Conservation (phyloP, 768 basidiomycete species). For the Austroboletus festivus region DNA sequence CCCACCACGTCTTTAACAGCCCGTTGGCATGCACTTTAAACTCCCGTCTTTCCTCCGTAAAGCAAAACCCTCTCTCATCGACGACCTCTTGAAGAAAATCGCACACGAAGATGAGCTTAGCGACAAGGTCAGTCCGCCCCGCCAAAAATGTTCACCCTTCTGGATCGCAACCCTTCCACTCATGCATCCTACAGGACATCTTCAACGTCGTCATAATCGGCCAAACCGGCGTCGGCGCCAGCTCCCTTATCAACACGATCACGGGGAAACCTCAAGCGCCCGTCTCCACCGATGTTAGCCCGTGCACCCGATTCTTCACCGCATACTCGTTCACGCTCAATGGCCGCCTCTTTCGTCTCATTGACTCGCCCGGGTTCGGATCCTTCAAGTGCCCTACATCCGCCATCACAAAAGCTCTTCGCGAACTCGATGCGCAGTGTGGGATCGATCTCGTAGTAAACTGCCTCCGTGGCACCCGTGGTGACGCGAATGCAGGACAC, state of each 20-base stretch:
- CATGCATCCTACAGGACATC: constrained; percentile 16
- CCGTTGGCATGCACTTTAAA: constrained; percentile 21
- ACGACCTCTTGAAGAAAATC: constrained; percentile 24
- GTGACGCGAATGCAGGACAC: constrained; percentile 27
- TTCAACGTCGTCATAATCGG: constrained; percentile 32
- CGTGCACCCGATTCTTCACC: constrained; percentile 25
- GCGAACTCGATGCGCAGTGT: constrained; percentile 27
- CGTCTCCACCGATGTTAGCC: constrained; percentile 28
- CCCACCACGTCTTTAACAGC: constrained; percentile 2
- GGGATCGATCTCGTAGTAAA: constrained; percentile 29
- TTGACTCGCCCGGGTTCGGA: constrained; percentile 30
- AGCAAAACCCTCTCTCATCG: constrained; percentile 22
- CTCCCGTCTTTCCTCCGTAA: constrained; percentile 28
- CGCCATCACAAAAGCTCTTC: constrained; percentile 23
- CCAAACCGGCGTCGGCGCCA: constrained; percentile 35
- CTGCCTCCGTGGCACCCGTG: constrained; percentile 26
- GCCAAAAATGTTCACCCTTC: not conserved
- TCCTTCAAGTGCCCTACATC: constrained; percentile 27
- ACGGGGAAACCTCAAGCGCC: constrained; percentile 15
- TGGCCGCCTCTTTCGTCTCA: constrained; percentile 27
- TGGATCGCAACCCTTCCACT: not conserved
- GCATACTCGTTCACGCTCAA: constrained; percentile 26
- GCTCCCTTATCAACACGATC: constrained; percentile 42
- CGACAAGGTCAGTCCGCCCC: constrained; percentile 20
- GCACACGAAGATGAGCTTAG: constrained; percentile 18